Percentiles rank a stretch among this genome's conserved stretches.
phyloP scores from a whole-genome alignment of 805 yeast species.

The Candida montana region DNA sequence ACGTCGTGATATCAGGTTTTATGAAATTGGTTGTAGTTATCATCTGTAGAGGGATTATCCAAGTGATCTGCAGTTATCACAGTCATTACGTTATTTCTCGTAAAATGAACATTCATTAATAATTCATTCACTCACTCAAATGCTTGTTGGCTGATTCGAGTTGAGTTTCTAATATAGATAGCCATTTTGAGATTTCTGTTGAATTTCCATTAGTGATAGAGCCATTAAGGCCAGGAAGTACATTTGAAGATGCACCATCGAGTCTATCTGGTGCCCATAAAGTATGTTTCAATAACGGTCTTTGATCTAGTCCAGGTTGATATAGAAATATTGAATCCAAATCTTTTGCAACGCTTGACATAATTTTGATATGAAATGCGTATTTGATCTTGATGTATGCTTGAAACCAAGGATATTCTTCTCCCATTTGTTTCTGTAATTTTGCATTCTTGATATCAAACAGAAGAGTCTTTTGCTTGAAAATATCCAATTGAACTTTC shows the following conservation, averaged over 20 bases:
- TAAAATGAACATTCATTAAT: no score
- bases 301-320: conserved; percentile 39
- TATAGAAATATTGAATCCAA: conserved; percentile 28
- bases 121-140: not conserved
- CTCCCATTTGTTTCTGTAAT: conserved; percentile 45
- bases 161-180: conserved; percentile 8
- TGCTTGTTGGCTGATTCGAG: conserved; percentile 5
- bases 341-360: conserved; percentile 38
- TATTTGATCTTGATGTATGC: conserved; percentile 52
- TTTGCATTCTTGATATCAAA: conserved; percentile 42
- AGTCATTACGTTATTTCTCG: no score
- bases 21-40: no score
- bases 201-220: conserved; percentile 44
- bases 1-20: not conserved
- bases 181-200: conserved; percentile 21
- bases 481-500: not conserved
- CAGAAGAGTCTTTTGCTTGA: conserved; percentile 5
- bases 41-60: no score
- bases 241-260: conserved; percentile 45
- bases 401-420: conserved; percentile 79
- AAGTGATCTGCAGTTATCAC: no score
- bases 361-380: conserved; percentile 50
- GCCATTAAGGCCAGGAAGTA: conserved; percentile 57
- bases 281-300: conserved; percentile 61
- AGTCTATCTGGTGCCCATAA: conserved; percentile 54